Evolutionary conservation across 2,329 filamentous ascomycete genomes (phyloP), one percentile per base, ranked within the genome.

Genomic region (Fusarium sp.): DNA sequence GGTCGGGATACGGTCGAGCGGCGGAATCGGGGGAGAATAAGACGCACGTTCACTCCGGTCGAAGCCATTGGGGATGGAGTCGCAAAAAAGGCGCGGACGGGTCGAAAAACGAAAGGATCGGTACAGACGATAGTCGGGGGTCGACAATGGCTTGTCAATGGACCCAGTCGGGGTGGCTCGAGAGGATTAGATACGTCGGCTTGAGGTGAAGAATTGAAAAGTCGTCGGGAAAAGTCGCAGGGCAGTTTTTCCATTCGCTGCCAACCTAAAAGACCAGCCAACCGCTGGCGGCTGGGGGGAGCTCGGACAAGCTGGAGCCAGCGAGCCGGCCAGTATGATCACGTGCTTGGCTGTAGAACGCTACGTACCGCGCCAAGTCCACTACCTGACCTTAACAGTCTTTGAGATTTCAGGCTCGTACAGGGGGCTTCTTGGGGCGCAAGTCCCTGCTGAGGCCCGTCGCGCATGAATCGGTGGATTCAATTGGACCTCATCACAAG

Each of bases 41-140:
- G 66, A 82, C 81, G 66, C 80, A 89, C 87, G 78, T 89, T 89
- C 76, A 88, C 85, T 82, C 86, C 86, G 76, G 88, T 87, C 67
- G 85, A 81, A 78, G 86, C 84, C 86, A 89, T 89, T 80, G 78
- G 70, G 72, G 75, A 70, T 68, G 71, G 68, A 72, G 73, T 75
- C 72, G 79, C 74, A 76, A 76, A 63, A 65, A 75, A 58, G 73
- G 76, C 75, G 76, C 76, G 73, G 75, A 68, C 71, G 70, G 69
- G 73, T 74, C 65, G 66, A 71, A 71, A 71, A 70, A 70, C 69
- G 70, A 72, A 72, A 71, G 71, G 70, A 70, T 65, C 66, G 69
- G 70, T 70, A 65, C 71, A 69, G 67, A 67, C 71, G 73, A 70
- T 69, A 69, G 69, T 73, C 65, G 69, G 59, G 67, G 71, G 71